phyloP scores from a whole-genome alignment of 2,329 filamentous ascomycete species.

The Botrytis galanthina region DNA sequence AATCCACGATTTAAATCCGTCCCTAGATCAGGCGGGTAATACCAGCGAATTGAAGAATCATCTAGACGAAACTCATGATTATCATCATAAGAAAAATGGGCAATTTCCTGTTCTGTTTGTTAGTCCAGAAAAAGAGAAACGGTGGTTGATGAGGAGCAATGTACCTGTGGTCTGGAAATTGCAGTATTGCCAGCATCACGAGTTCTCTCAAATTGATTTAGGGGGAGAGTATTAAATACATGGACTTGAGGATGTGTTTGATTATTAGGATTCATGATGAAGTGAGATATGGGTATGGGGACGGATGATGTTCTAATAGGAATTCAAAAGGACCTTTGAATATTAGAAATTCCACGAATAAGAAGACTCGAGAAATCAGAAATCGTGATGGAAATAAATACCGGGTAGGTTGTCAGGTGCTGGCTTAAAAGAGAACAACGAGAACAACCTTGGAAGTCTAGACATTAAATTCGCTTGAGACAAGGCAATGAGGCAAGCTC shows the following conservation, averaged over 20 bases:
- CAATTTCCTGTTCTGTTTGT: constrained; percentile 64
- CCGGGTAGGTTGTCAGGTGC: background rate
- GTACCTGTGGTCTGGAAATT: constrained; percentile 6
- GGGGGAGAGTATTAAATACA: constrained; percentile 5
- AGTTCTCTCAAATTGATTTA: constrained; percentile 7
- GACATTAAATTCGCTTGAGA: background rate
- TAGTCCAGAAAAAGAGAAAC: background rate
- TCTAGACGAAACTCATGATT: constrained; percentile 74
- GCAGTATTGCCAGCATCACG: background rate
- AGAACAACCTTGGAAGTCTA: constrained; percentile 1
- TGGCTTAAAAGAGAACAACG: background rate
- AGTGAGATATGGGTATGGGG: background rate
- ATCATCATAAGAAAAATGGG: constrained; percentile 90
- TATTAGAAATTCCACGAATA: background rate
- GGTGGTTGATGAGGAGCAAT: constrained; percentile 17
- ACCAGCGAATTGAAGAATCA: constrained; percentile 80
- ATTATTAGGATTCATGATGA: background rate
- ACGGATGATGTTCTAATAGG: background rate
- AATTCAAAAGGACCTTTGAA: background rate
- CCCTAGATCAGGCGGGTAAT: constrained; percentile 72
- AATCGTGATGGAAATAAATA: background rate
- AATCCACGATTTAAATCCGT: constrained; percentile 78
- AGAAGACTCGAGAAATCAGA: background rate
- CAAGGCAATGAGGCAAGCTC: background rate
- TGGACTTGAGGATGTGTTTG: background rate